These are phyloP conservation scores for Lentinula guzmanii DNA, from an alignment of 768 basidiomycete species.

Conservation along the genomic window DNA sequence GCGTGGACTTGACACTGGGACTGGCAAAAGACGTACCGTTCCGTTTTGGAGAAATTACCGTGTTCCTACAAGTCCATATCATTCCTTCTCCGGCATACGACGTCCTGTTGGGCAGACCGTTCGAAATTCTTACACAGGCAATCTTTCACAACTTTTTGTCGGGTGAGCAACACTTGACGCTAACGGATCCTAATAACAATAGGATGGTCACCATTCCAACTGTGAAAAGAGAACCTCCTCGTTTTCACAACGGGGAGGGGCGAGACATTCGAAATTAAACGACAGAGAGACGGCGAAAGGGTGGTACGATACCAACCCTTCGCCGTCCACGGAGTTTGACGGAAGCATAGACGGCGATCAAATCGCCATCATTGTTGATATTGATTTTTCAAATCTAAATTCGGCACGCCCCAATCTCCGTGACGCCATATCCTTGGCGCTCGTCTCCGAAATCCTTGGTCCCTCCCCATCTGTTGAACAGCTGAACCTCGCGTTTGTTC, in stretches of 20 bases:
- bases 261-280: neutral
- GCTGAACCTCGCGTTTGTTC: neutral
- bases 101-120: slow-evolving; percentile 9
- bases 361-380: slow-evolving; percentile 1
- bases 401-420: neutral
- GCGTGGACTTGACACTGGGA: neutral
- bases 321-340: too few relatives aligned
- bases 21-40: neutral
- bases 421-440: neutral
- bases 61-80: slow-evolving; percentile 11
- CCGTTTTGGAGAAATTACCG: neutral
- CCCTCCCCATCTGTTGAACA: neutral
- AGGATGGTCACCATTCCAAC: slow-evolving; percentile 6
- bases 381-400: neutral
- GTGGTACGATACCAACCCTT: neutral
- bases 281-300: neutral
- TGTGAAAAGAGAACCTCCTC: neutral
- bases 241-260: neutral
- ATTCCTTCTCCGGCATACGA: slow-evolving; percentile 8
- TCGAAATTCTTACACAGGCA: slow-evolving; percentile 7
- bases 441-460: neutral
- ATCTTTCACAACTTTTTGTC: neutral
- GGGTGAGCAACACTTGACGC: neutral
- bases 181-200: slow-evolving; percentile 5
- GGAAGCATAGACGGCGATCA: slow-evolving; percentile 2